Conservation (phyloP, 2,329 filamentous ascomycete genomes). For the Fusarium sarcochroum region DNA sequence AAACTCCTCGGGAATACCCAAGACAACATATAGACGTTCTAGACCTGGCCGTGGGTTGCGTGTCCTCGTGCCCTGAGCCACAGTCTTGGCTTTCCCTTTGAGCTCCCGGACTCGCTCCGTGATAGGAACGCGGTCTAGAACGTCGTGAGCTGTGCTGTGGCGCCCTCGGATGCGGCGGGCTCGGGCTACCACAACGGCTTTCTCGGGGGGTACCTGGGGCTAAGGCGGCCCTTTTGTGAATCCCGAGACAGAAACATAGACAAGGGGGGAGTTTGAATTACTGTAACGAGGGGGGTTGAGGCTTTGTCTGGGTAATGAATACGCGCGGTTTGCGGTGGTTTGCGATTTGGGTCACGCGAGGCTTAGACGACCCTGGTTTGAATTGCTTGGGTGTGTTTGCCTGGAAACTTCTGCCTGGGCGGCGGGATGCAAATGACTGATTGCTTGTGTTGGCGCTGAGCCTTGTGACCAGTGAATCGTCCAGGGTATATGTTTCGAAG, state of each 20-base stretch:
- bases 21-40: conserved; percentile 20
- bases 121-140: conserved; percentile 32
- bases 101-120: neutral
- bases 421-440: conserved; percentile 12
- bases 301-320: neutral
- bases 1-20: conserved; percentile 48
- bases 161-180: conserved; percentile 35
- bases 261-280: conserved; percentile 9
- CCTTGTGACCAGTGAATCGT: conserved; percentile 19
- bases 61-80: conserved; percentile 46
- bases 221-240: conserved; percentile 2
- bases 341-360: conserved; percentile 25
- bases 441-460: conserved; percentile 6
- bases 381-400: conserved; percentile 1
- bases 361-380: neutral
- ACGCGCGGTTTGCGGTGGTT: conserved; percentile 9
- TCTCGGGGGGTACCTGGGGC: neutral
- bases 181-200: conserved; percentile 27
- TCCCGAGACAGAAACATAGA: conserved; percentile 7
- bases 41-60: conserved; percentile 17
- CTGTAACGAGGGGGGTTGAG: neutral
- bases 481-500: conserved; percentile 20
- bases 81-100: conserved; percentile 21
- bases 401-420: conserved; percentile 7
- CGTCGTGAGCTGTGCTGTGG: conserved; percentile 24